Conservation (phyloP, 257 asterid species). For the Leptodermis oblonga region DNA sequence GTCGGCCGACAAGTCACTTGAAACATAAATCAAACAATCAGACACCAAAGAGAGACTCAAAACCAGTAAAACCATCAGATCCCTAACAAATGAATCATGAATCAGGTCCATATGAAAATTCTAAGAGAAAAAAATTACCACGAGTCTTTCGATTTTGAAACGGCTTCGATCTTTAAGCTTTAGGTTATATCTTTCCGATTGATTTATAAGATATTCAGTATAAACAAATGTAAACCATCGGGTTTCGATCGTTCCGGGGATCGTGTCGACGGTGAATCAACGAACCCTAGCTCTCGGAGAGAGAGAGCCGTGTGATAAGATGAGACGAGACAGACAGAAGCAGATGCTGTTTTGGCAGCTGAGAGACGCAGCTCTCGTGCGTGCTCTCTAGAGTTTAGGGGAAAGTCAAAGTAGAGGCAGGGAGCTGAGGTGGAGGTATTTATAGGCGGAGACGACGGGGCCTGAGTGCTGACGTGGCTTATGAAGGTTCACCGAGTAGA, state of each 20-base stretch:
- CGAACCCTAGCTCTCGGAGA: constrained; percentile 10
- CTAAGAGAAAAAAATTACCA: neutral
- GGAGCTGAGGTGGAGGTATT: too few relatives aligned
- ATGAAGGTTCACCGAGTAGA: neutral
- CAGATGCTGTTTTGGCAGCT: constrained; percentile 11
- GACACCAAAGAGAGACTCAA: neutral
- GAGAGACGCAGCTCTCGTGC: constrained; percentile 1
- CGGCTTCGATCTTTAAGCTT: constrained; percentile 12
- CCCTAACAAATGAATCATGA: constrained; percentile 9
- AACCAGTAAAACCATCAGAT: constrained; percentile 19
- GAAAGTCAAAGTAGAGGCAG: neutral
- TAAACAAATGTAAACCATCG: neutral
- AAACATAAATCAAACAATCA: constrained; percentile 11
- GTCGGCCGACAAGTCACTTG: constrained; percentile 5
- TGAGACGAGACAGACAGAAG: neutral
- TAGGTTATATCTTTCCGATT: neutral
- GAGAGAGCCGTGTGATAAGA: neutral
- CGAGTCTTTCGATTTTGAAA: neutral
- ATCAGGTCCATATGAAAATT: neutral
- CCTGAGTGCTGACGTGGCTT: constrained; percentile 10
- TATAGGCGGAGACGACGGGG: neutral
- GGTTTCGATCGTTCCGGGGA: neutral
- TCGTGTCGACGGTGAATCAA: neutral
- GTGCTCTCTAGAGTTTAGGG: neutral
- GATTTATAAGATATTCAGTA: neutral